Evolutionary conservation across 2,329 filamentous ascomycete genomes (phyloP).

Genomic region (Neurospora crassa): DNA sequence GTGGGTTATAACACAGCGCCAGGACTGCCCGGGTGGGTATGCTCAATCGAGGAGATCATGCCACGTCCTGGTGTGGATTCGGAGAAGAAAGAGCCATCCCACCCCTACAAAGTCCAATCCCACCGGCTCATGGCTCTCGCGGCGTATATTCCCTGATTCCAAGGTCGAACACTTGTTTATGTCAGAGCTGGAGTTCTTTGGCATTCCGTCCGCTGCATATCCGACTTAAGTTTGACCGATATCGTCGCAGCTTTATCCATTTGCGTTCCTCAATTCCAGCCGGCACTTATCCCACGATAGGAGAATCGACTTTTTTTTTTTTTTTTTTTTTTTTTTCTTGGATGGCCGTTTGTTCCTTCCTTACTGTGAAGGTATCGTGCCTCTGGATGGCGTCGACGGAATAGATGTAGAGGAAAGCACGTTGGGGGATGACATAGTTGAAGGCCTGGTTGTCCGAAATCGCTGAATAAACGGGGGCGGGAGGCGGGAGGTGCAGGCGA

Average conservation of each 20-base stretch:
- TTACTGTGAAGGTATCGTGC: background rate
- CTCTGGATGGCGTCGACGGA: background rate
- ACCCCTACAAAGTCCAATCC: background rate
- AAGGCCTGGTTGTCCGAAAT: background rate
- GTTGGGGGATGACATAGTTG: background rate
- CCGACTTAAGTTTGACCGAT: background rate
- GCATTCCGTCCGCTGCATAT: background rate
- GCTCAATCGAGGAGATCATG: background rate
- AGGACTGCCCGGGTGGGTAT: background rate
- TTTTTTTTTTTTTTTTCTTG: too few relatives aligned
- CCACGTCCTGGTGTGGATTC: background rate
- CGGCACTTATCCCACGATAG: background rate
- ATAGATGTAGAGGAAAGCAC: background rate
- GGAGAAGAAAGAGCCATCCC: too few relatives aligned
- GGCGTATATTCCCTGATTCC: background rate
- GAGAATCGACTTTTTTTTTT: rapidly evolving
- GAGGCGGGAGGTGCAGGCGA: background rate
- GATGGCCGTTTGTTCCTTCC: background rate
- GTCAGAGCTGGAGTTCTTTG: background rate
- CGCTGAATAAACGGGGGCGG: background rate
- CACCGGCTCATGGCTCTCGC: background rate
- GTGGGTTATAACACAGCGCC: background rate
- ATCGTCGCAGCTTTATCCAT: background rate
- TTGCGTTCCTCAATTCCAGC: background rate
- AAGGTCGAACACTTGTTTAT: too few relatives aligned